phyloP scores from a whole-genome alignment of 179 eudicot species.

The Heliamphora ciliata region DNA sequence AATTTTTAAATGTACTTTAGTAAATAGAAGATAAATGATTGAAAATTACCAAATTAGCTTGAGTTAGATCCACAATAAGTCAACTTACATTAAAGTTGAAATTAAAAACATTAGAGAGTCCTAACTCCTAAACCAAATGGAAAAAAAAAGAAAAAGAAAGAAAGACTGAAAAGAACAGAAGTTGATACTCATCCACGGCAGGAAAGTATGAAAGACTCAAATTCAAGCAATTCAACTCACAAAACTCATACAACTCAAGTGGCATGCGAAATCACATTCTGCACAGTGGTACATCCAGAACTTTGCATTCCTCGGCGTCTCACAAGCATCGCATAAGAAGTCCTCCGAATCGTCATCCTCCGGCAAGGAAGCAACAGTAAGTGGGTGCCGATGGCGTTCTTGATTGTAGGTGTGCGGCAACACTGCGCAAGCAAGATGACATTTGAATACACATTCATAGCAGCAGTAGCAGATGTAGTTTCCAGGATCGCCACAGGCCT shows the following conservation, averaged over 20 bases:
- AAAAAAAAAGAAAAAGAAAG: too few relatives aligned
- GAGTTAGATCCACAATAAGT: too few relatives aligned
- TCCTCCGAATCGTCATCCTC: not conserved
- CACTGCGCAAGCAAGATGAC: conserved; percentile 8
- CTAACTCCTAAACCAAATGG: too few relatives aligned
- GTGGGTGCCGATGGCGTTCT: conserved; percentile 6
- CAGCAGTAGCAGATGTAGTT: not conserved
- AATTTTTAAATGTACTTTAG: too few relatives aligned
- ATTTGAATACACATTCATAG: conserved; percentile 7
- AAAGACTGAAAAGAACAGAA: too few relatives aligned
- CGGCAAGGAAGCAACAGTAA: not conserved
- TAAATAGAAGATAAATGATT: too few relatives aligned
- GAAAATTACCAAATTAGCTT: too few relatives aligned
- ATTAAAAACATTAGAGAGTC: too few relatives aligned
- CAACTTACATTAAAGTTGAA: too few relatives aligned
- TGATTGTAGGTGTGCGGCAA: not conserved
- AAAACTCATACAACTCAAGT: not conserved
- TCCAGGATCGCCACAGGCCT: conserved; percentile 7
- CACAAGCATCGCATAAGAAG: conserved; percentile 10
- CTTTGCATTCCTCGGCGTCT: conserved; percentile 2
- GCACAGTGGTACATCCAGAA: conserved; percentile 11
- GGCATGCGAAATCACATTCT: conserved; percentile 6
- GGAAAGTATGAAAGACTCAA: too few relatives aligned
- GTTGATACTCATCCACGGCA: too few relatives aligned
- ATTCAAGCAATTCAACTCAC: too few relatives aligned